phyloP scores from a whole-genome alignment of 208 protist species.

The Leishmania arabica region DNA sequence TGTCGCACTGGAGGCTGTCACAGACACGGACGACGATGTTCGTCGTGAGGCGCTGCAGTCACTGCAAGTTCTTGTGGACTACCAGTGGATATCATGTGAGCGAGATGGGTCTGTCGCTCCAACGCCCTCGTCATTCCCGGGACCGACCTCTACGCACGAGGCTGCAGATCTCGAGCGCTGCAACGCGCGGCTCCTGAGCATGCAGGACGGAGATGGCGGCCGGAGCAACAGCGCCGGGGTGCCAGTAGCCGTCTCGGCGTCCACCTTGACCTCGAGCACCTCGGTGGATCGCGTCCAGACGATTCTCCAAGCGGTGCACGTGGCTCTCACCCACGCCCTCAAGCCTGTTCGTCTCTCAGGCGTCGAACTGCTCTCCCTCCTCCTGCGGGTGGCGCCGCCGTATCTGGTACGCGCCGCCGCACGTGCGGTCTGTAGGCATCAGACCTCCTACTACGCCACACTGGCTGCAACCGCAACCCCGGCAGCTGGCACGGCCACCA shows the following conservation, averaged over 20 bases:
- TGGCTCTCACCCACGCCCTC: slow-evolving; percentile 75
- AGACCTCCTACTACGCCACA: slow-evolving; percentile 21
- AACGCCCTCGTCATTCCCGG: background rate
- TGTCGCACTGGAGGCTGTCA: slow-evolving; percentile 66
- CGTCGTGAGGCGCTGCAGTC: slow-evolving; percentile 47
- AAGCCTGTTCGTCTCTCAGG: slow-evolving; percentile 52
- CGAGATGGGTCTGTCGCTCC: background rate
- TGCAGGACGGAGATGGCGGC: background rate
- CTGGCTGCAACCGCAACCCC: background rate
- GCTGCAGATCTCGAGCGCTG: slow-evolving; percentile 19
- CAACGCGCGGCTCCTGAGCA: slow-evolving; percentile 15
- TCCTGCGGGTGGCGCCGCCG: slow-evolving; percentile 35
- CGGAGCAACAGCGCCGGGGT: background rate
- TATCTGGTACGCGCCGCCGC: slow-evolving; percentile 24
- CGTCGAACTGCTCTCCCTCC: slow-evolving; percentile 56
- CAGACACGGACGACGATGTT: slow-evolving; percentile 75
- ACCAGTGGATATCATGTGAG: slow-evolving; percentile 31
- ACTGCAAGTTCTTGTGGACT: slow-evolving; percentile 40
- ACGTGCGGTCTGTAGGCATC: slow-evolving; percentile 33
- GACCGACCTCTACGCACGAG: slow-evolving; percentile 7
- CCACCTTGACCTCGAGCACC: background rate
- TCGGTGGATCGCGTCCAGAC: slow-evolving; percentile 43
- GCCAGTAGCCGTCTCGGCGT: background rate
- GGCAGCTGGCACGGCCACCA: background rate
- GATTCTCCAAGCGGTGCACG: slow-evolving; percentile 53